Conservation (phyloP, 2,329 filamentous ascomycete genomes). For the Colletotrichum costaricense region DNA sequence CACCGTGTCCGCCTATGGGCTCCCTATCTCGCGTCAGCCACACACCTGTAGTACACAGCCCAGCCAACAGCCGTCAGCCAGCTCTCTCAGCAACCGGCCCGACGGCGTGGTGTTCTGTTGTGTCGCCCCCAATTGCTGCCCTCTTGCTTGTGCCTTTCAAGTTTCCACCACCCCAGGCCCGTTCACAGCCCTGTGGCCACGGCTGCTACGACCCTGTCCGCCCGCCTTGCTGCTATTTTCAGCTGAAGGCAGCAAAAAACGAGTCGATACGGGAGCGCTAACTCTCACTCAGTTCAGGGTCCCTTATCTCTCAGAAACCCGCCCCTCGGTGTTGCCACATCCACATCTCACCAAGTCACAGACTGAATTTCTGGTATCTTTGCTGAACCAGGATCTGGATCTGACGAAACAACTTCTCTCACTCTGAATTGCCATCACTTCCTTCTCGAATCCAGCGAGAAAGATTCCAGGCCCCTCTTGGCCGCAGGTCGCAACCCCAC, state of each 20-base stretch:
- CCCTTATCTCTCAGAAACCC: slow-evolving; percentile 32
- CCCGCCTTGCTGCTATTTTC: slow-evolving; percentile 32
- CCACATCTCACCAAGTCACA: not conserved
- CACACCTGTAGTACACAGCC: not conserved
- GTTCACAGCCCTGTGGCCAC: slow-evolving; percentile 29
- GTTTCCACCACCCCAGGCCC: not conserved
- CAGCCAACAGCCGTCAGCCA: not conserved
- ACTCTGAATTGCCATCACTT: not conserved
- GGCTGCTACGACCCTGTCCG: not conserved
- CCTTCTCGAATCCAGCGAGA: slow-evolving; percentile 7
- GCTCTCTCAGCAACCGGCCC: not conserved
- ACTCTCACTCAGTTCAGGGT: slow-evolving; percentile 22
- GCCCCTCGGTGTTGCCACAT: slow-evolving; percentile 34
- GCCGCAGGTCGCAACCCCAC: not conserved
- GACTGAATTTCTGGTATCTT: not conserved
- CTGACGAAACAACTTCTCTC: not conserved
- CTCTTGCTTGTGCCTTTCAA: not conserved
- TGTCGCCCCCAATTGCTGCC: not conserved
- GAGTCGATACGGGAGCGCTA: not conserved
- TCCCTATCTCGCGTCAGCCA: not conserved
- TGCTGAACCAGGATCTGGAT: not conserved
- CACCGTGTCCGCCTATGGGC: not conserved
- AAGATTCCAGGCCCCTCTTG: not conserved
- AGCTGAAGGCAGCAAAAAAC: slow-evolving; percentile 22
- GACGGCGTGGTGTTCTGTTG: not conserved